Evolutionary conservation across 2,329 filamentous ascomycete species (phyloP), one percentile per base, ranked within the genome.

Genomic region (Drechmeria coniospora): DNA sequence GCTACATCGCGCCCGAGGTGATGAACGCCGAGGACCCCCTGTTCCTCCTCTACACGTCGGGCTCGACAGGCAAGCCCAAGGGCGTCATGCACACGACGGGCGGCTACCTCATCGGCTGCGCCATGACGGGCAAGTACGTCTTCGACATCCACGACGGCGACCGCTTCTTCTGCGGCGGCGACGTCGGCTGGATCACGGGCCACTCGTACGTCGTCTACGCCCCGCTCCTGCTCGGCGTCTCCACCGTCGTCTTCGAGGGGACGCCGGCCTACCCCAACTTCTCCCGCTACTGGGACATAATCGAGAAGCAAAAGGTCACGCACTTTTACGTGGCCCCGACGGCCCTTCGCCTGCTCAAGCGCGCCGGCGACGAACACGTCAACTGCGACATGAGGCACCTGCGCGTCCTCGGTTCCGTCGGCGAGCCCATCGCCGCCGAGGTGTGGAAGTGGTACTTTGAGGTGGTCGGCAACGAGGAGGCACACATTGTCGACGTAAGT

Each of bases 391-490:
- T 98, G 81, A 78, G 81, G 58, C 72, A 82, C 44, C 68, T 98
- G 36, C 73, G 90, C 50, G 78, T 95, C 5, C 65, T 98, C 13
- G 90, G 87, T 33, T 93, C 87, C 12, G 90, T 98, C 32, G 90
- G 90, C 41, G 90, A 98, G 62, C 90, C 90, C 21, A 98, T 98
- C 45, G 87, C 90, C 12, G 82, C 87, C 14, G 90, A 98, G 56
- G 80, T 98, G 33, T 98, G 90, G 90, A 95, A 95, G 61, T 98
- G 90, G 90, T 98, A 95, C 61, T 87, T 84, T 52, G 84, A 95
- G 56, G 69, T 79, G 41, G 84, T 98, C 29, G 90, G 90, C 47
- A 92, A 84, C 66, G 78, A 87, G 56, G 77, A 92, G 54, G 79
- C 82, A 26, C 90, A 98, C 49, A 67, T 98, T 53, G 77, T 94